phyloP scores from a whole-genome alignment of 2,329 filamentous ascomycete genomes.

The Pyrenochaeta sp. region DNA sequence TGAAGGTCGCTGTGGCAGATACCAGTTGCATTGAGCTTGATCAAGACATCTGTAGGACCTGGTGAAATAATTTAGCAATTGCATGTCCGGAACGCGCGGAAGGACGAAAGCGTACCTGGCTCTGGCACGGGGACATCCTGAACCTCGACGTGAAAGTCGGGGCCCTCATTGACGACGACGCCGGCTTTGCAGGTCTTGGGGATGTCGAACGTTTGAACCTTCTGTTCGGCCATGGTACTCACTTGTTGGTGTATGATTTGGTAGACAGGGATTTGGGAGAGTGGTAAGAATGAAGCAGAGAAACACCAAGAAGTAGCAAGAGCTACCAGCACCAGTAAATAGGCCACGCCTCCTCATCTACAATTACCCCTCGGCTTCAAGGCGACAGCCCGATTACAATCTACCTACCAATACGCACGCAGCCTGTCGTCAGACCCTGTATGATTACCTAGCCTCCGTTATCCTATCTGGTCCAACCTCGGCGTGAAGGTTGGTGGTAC shows the following conservation, averaged over 20 bases:
- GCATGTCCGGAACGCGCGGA: not conserved
- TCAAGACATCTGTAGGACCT: conserved; percentile 63
- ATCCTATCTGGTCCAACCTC: not conserved
- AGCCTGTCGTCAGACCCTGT: no score
- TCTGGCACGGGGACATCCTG: conserved; percentile 57
- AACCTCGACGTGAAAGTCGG: conserved; percentile 57
- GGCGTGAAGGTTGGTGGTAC: not conserved
- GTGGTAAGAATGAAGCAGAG: not conserved
- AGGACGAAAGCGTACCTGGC: conserved; percentile 45
- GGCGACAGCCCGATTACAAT: no score
- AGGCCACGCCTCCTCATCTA: no score
- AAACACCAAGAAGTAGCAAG: not conserved
- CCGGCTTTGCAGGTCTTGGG: conserved; percentile 60
- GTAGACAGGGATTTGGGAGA: no score
- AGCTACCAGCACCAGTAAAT: not conserved
- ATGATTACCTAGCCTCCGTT: no score
- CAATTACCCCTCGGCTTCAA: no score
- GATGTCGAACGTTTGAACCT: conserved; percentile 47
- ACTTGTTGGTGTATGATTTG: no score
- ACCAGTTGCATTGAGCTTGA: conserved; percentile 65
- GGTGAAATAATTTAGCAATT: conserved; percentile 4
- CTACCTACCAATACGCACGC: no score
- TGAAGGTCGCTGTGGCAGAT: conserved; percentile 66
- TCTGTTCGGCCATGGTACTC: conserved; percentile 35
- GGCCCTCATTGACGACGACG: conserved; percentile 61